phyloP scores from a whole-genome alignment of 2,329 filamentous ascomycete genomes.

The Aspergillus sergii region DNA sequence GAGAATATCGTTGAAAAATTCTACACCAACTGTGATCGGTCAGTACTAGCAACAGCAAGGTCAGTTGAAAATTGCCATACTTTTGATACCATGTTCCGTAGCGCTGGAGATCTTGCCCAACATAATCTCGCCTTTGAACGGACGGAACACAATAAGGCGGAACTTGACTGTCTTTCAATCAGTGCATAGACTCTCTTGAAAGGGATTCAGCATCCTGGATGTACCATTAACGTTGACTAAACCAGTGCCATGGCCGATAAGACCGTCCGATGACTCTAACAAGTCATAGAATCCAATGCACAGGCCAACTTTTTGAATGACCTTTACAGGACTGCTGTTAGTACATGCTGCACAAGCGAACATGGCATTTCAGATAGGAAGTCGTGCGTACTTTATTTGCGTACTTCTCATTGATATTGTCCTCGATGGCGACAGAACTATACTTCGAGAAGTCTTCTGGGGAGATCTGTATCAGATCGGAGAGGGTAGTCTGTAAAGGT shows the following conservation, averaged over 20 bases:
- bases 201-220: slow-evolving; percentile 12
- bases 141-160: slow-evolving; percentile 87
- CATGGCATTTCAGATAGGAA: not conserved
- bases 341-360: not conserved
- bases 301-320: slow-evolving; percentile 90
- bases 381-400: slow-evolving; percentile 71
- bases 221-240: slow-evolving; percentile 91
- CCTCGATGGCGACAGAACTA: slow-evolving; percentile 83
- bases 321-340: slow-evolving; percentile 46
- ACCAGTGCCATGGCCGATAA: slow-evolving; percentile 90
- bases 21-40: slow-evolving; percentile 66
- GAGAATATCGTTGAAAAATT: slow-evolving; percentile 94
- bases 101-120: slow-evolving; percentile 79
- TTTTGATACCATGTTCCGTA: slow-evolving; percentile 70
- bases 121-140: slow-evolving; percentile 93
- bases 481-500: slow-evolving; percentile 74
- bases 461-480: slow-evolving; percentile 89
- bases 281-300: slow-evolving; percentile 94
- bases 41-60: slow-evolving; percentile 11
- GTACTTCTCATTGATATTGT: slow-evolving; percentile 97
- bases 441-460: slow-evolving; percentile 83
- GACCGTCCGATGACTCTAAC: slow-evolving; percentile 82
- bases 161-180: slow-evolving; percentile 72
- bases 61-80: slow-evolving; percentile 47
- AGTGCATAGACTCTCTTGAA: not conserved